These are phyloP conservation scores for Acanthamoeba royreba DNA, from an alignment of 208 protist species.

Conservation along the genomic window DNA sequence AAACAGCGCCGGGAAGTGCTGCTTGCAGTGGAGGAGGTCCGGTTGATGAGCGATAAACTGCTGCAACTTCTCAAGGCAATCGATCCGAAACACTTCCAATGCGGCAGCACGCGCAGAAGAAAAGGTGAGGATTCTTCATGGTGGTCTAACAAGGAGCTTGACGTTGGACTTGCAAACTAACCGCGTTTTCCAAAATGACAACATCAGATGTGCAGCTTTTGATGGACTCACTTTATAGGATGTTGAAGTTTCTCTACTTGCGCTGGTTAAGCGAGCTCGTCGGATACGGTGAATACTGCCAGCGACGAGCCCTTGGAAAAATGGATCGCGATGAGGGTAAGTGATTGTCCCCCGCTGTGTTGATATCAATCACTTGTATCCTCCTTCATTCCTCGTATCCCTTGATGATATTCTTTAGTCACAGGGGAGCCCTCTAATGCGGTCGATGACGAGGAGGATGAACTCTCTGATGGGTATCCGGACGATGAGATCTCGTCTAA, in stretches of 20 bases:
- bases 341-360: too few species aligned
- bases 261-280: slow-evolving; percentile 18
- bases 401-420: too few species aligned
- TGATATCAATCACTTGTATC: not conserved
- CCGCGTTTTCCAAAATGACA: not conserved
- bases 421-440: too few species aligned
- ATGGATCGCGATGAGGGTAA: not conserved
- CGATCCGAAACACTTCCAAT: not conserved
- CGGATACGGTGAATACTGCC: not conserved
- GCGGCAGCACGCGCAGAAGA: not conserved
- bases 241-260: slow-evolving; percentile 11
- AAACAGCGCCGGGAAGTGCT: slow-evolving; percentile 12
- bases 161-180: too few species aligned
- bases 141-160: too few species aligned
- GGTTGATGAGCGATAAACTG: not conserved
- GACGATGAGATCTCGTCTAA: not conserved
- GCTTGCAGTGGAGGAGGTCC: not conserved
- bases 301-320: not conserved
- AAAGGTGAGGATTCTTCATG: too few species aligned
- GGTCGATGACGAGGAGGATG: not conserved
- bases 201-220: slow-evolving; percentile 7
- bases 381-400: too few species aligned
- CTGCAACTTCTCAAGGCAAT: not conserved
- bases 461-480: not conserved
- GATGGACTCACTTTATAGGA: not conserved